Percentiles rank a stretch among this genome's conserved stretches.
phyloP scores from a whole-genome alignment of 2,329 filamentous ascomycete genomes.

The Trichoderma citrinoviride region DNA sequence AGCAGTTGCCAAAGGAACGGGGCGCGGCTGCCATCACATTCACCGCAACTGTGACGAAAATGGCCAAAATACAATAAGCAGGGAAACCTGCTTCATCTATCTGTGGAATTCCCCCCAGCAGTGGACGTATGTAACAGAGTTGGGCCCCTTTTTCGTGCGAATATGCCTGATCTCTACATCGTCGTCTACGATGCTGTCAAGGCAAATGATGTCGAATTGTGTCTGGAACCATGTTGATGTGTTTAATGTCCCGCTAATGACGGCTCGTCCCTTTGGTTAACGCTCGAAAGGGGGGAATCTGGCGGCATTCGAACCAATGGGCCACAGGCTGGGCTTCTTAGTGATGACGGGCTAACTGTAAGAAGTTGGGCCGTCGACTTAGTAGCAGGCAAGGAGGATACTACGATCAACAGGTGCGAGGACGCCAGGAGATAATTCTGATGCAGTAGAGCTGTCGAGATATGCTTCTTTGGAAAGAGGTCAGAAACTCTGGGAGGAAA shows the following conservation, averaged over 20 bases:
- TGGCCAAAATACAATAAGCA: neutral
- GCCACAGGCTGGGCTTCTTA: neutral
- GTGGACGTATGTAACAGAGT: no score
- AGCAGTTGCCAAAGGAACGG: neutral
- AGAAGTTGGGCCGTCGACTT: neutral
- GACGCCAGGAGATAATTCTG: neutral
- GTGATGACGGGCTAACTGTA: neutral
- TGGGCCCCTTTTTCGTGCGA: no score
- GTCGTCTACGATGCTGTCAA: neutral
- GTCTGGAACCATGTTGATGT: neutral
- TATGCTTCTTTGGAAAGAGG: no score
- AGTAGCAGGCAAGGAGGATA: neutral
- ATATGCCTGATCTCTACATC: neutral
- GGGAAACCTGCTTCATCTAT: no score
- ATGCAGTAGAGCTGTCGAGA: neutral
- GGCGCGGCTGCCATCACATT: neutral
- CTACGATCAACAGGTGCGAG: neutral
- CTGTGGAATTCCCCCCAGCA: no score
- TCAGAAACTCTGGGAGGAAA: no score
- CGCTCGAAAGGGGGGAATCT: slow-evolving; percentile 1
- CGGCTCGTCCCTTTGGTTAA: slow-evolving; percentile 13
- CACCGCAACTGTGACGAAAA: neutral
- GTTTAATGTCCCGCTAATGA: neutral
- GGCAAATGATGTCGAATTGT: neutral
- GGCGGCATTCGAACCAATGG: slow-evolving; percentile 2